phyloP scores from a whole-genome alignment of 768 basidiomycete species.

The Chalciporus piperatus region DNA sequence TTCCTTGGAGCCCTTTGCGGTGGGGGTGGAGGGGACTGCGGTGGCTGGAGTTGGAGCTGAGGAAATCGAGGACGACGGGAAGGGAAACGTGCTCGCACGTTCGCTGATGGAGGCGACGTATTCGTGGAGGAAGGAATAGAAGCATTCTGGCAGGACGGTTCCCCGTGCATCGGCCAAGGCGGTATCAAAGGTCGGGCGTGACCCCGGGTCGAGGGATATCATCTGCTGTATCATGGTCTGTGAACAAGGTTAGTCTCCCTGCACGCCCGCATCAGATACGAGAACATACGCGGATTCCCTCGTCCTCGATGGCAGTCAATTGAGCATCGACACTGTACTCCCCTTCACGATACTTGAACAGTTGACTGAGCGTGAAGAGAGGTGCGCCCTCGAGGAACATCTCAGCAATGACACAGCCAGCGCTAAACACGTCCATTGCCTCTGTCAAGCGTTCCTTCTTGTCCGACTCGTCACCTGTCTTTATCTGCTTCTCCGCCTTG shows the following conservation, averaged over 20 bases:
- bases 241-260: conserved; percentile 18
- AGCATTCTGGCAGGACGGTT: conserved; percentile 84
- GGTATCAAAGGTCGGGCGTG: conserved; percentile 79
- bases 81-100: conserved; percentile 47
- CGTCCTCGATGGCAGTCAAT: conserved; percentile 75
- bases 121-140: conserved; percentile 92
- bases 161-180: conserved; percentile 74
- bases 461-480: conserved; percentile 45
- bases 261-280: not conserved
- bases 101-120: conserved; percentile 83
- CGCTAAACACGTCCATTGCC: conserved; percentile 96
- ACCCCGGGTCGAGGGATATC: conserved; percentile 76
- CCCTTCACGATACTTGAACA: conserved; percentile 91
- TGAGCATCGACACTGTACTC: conserved; percentile 74
- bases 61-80: conserved; percentile 36
- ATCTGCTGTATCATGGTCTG: conserved; percentile 88
- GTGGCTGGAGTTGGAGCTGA: conserved; percentile 29
- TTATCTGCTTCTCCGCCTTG: conserved; percentile 67
- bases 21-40: conserved; percentile 29
- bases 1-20: conserved; percentile 24
- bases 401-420: conserved; percentile 93
- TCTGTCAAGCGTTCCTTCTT: conserved; percentile 86
- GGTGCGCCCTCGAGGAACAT: conserved; percentile 93
- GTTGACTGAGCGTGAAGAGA: conserved; percentile 88
- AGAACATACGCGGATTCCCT: conserved; percentile 69